Evolutionary conservation across 768 basidiomycete species (phyloP), one percentile per base, ranked within the genome.

Genomic region (Lentinula boryana): DNA sequence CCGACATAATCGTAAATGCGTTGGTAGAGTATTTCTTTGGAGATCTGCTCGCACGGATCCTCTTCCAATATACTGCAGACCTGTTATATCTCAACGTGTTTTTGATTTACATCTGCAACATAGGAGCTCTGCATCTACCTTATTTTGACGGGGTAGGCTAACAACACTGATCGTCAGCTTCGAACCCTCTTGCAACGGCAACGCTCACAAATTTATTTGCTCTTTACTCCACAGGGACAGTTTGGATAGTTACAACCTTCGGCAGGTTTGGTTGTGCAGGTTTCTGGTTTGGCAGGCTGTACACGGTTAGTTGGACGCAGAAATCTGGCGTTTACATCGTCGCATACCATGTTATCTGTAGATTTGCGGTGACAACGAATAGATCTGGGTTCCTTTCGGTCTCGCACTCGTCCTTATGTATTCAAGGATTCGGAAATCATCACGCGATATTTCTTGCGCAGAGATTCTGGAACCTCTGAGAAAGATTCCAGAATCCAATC

Each of bases 171-270:
- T 48, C 21, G 21, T 48, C 46, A 48, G 46, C 12, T 48, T 48
- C 12, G 7, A 9, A 18, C 21, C 12, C 21, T 48, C 46, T 48
- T 6, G 7, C 46, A 48, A 21, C 18, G 27, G 27, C 27, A 27
- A 27, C 3, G 27, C 46, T 23, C 46, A 43, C 36, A 58, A 62
- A 61, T 64, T 65, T 16, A 56, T 35, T 71, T 67, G 66, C 74
- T 74, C 70, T 74, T 75, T n/a, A 76, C 69, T 64, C 67, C 69
- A 66, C 74, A 72, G 40, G 64, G 65, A 60, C 71, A 72, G 67
- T 70, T 66, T 16, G 71, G 71, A 62, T 70, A 74, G 53, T 63
- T 65, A 67, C 76, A 78, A 58, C 49, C 58, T 40, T 33, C 27
- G 36, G 60, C 21, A 43, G 62, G 43, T 41, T 56, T 35, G 12